phyloP scores from a whole-genome alignment of 345 rosid genomes.

The Sapria himalayana region DNA sequence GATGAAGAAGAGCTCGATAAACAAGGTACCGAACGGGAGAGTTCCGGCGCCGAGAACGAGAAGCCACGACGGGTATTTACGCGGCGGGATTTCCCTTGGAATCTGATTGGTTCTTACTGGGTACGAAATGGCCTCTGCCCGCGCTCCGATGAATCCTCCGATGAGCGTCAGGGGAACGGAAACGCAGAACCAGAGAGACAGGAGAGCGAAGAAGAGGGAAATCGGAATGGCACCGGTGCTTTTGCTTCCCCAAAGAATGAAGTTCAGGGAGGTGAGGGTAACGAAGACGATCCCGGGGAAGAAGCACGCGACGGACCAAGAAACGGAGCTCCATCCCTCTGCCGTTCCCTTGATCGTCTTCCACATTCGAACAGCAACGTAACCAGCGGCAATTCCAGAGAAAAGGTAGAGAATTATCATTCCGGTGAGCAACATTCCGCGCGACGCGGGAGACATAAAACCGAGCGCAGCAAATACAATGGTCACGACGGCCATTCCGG shows the following conservation, averaged over 20 bases:
- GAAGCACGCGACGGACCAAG: slow-evolving; percentile 59
- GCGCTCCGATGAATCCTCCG: slow-evolving; percentile 57
- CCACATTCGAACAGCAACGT: slow-evolving; percentile 56
- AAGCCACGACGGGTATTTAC: slow-evolving; percentile 72
- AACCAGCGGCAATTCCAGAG: slow-evolving; percentile 54
- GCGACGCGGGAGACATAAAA: slow-evolving; percentile 73
- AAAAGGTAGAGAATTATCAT: slow-evolving; percentile 64
- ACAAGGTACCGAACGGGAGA: slow-evolving; percentile 62
- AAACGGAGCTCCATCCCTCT: slow-evolving; percentile 58
- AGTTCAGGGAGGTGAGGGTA: slow-evolving; percentile 43
- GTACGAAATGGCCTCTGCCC: slow-evolving; percentile 39
- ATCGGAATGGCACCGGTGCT: slow-evolving; percentile 72
- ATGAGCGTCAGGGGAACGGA: slow-evolving; percentile 61
- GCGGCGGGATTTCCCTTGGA: slow-evolving; percentile 68
- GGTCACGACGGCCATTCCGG: slow-evolving; percentile 63
- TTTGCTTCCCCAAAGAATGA: slow-evolving; percentile 56
- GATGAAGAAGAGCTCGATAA: slow-evolving; percentile 65
- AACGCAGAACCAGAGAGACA: slow-evolving; percentile 68
- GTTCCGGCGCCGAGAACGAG: slow-evolving; percentile 81
- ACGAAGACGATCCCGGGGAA: slow-evolving; percentile 70
- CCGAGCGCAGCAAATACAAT: slow-evolving; percentile 61
- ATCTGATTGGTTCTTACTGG: slow-evolving; percentile 65
- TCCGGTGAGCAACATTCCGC: slow-evolving; percentile 76
- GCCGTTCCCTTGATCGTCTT: slow-evolving; percentile 52
- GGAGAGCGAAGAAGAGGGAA: slow-evolving; percentile 43